Percentiles rank a stretch among this genome's conserved stretches.
phyloP scores from a whole-genome alignment of 139 green algal species.

The Yamagishiella unicocca region DNA sequence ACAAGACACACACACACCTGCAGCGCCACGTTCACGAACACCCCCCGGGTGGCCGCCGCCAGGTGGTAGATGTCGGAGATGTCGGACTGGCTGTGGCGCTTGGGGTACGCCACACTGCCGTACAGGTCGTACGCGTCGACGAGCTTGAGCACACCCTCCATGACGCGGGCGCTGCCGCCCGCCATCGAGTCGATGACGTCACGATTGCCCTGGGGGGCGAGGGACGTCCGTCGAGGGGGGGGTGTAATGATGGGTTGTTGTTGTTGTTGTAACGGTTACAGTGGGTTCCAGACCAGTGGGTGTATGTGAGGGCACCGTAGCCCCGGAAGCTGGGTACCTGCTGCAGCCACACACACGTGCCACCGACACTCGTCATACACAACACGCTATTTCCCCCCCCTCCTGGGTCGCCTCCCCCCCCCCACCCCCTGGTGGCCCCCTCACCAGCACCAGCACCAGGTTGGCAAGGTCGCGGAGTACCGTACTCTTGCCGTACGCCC shows the following conservation, averaged over 20 bases:
- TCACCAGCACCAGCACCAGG: conserved; percentile 94
- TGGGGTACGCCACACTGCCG: conserved; percentile 92
- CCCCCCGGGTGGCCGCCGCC: conserved; percentile 79
- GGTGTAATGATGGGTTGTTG: no score
- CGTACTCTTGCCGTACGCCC: conserved; percentile 64
- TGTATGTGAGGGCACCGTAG: no score
- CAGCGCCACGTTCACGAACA: conserved; percentile 86
- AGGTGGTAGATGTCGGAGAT: conserved; percentile 97
- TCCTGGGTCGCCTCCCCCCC: no score
- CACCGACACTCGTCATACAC: no score
- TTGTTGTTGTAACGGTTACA: no score
- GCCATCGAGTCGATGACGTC: conserved; percentile 91
- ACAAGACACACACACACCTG: no score
- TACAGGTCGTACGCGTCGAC: conserved; percentile 96
- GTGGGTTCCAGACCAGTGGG: no score
- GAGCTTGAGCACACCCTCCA: conserved; percentile 91
- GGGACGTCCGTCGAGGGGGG: neutral
- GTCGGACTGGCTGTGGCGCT: conserved; percentile 85
- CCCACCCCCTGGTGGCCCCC: no score
- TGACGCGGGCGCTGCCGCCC: conserved; percentile 77
- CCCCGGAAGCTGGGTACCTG: no score
- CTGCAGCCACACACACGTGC: no score
- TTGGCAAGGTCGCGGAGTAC: conserved; percentile 92
- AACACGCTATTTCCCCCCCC: no score
- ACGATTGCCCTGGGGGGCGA: conserved; percentile 83